These are phyloP conservation scores for Aspergillus quadricinctus DNA, from an alignment of 2,329 filamentous ascomycete species.

Conservation along the genomic window DNA sequence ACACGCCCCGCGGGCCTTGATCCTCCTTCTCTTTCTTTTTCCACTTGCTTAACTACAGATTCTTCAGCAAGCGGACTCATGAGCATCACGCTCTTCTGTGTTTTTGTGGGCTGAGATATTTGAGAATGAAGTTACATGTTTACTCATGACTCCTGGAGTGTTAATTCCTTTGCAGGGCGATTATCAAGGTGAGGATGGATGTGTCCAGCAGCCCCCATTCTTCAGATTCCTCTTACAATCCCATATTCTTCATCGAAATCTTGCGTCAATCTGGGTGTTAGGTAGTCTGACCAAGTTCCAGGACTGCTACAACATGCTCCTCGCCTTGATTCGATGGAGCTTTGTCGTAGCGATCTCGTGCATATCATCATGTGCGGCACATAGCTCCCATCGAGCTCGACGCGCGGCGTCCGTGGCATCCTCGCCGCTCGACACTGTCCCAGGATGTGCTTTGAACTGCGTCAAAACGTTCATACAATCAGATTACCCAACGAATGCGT, in stretches of 20 bases:
- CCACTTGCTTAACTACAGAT: not conserved
- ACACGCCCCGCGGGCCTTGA: not conserved
- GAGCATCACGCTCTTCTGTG: not conserved
- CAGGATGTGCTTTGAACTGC: conserved; percentile 58
- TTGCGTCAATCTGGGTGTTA: not conserved
- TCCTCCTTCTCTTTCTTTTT: conserved; percentile 3
- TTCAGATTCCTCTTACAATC: not conserved
- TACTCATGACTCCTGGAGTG: conserved; percentile 22
- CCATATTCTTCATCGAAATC: not conserved
- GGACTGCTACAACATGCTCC: conserved; percentile 33
- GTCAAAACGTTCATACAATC: conserved; percentile 59
- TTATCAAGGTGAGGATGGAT: conserved; percentile 14
- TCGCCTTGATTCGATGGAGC: conserved; percentile 23
- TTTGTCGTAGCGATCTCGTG: conserved; percentile 21
- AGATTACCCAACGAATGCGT: conserved; percentile 52
- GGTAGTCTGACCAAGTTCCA: conserved; percentile 13
- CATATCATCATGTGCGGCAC: conserved; percentile 20
- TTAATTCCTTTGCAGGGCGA: conserved; percentile 15
- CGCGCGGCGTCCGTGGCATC: conserved; percentile 14
- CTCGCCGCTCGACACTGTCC: conserved; percentile 44
- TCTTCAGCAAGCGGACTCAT: not conserved
- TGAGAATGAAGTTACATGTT: conserved; percentile 20
- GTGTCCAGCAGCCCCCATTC: not conserved
- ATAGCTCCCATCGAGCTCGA: conserved; percentile 13
- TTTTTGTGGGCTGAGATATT: not conserved